Base-by-base conservation (phyloP, 177 flowering plant species). In the Vitis hybrid region DNA sequence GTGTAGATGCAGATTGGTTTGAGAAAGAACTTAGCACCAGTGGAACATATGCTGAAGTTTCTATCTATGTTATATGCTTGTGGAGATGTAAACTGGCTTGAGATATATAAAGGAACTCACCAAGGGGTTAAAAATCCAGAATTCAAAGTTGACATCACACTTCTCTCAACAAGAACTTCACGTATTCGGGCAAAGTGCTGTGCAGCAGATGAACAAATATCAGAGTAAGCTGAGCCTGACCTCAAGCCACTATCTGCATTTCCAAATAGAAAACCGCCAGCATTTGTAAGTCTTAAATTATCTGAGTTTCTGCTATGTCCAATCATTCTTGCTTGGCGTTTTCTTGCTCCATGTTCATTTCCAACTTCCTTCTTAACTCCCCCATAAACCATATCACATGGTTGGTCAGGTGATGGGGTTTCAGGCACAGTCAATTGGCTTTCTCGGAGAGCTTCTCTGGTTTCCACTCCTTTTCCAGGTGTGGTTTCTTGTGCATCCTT, bases 391-490 rank as follows among this genome's bases (percentile, higher is more conserved):
- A 54, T 63, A 61, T 93, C 97, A 74, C 84, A 63, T 64, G 98
- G 91, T 70, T 88, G 97, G 68, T 96, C 98, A 68, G 99, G 98
- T 63, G 98, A 94, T 41, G 99, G 98, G 10, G 99, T 96, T 85
- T 96, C 99, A 64, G 99, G 97, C 27, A 96, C 81, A 24, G 99
- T 94, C 83, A 96, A 73, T 68, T 86, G 92, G 79, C 91, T 67
- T 75, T 94, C 99, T 63, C 81, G 75, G 2, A 86, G 87, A 62
- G 84, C 89, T 67, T 83, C 94, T 81, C 82, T 86, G 59, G 71
- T 66, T 58, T 84, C 91, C 52, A 75, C 63, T n/a, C 67, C 81
- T 83, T 92, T 96, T 54, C 92, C 97, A 59, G 98, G 98, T 1
- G 99, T 91, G 3, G 83, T 92, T 72, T 93, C 84, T 30, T 80